These are phyloP conservation scores for Neurospora tetrasperma DNA, from an alignment of 495 filamentous ascomycete genomes.

Conservation along the genomic window DNA sequence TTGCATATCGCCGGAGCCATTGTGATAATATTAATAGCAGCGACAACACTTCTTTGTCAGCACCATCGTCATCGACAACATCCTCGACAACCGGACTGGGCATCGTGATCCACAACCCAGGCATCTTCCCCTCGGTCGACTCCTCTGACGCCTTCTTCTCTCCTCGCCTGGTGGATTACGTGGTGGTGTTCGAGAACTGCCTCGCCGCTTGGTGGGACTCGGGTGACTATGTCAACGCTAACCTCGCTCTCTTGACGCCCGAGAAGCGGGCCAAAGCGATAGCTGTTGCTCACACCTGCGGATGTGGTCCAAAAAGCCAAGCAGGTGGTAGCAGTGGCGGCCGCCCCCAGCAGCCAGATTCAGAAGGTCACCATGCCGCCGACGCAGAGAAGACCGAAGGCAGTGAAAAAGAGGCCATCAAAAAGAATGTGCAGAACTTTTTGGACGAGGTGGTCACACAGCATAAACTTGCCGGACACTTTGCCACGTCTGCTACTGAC, in stretches of 20 bases:
- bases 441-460: conserved; percentile 7
- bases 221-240: conserved; percentile 6
- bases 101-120: conserved; percentile 20
- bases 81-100: neutral
- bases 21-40: neutral
- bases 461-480: conserved; percentile 14
- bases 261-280: conserved; percentile 11
- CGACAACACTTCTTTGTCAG: neutral
- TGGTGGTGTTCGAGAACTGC: conserved; percentile 22
- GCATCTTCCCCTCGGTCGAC: conserved; percentile 12
- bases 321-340: neutral
- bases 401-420: neutral
- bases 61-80: neutral
- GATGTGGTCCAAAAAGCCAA: neutral
- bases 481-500: conserved; percentile 13
- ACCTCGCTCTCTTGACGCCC: conserved; percentile 4
- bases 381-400: neutral
- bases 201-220: conserved; percentile 15
- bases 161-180: conserved; percentile 12
- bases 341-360: neutral
- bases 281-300: conserved; percentile 11
- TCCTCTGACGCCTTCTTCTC: conserved; percentile 15
- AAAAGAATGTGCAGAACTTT: conserved; percentile 6
- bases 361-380: neutral
- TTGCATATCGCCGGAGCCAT: neutral